Evolutionary conservation across 805 yeast species (phyloP).

Genomic region (Starmerella vaccinii): DNA sequence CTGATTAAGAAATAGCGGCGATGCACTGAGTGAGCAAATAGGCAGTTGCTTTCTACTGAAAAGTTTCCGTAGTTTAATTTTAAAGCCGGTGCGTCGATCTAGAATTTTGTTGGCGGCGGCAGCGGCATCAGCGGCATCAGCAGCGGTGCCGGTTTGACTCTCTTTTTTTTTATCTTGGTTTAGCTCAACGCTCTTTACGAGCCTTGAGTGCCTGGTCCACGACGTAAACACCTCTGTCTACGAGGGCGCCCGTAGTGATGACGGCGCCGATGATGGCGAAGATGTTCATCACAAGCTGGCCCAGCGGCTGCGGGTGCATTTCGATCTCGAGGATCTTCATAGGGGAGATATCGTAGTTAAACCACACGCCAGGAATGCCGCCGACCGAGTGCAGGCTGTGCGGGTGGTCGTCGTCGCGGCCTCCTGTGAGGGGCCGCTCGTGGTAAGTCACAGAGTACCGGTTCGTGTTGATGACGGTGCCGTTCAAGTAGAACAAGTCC

Average conservation of each 20-base stretch:
- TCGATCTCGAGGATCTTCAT: conserved; percentile 81
- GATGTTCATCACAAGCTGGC: conserved; percentile 34
- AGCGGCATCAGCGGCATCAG: too few species aligned
- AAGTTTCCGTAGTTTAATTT: too few species aligned
- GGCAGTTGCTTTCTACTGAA: too few species aligned
- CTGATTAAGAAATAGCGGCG: too few species aligned
- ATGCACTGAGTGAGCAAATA: too few species aligned
- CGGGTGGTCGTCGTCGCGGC: conserved; percentile 84
- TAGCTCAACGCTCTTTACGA: conserved; percentile 18
- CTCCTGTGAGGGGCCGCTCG: conserved; percentile 76
- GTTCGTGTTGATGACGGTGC: conserved; percentile 56
- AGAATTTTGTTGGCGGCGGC: too few species aligned
- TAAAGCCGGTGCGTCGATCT: too few species aligned
- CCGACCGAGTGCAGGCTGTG: conserved; percentile 63
- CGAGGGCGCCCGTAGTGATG: conserved; percentile 77
- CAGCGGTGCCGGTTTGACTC: too few species aligned
- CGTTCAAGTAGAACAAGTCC: conserved; percentile 59
- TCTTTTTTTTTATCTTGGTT: too few species aligned
- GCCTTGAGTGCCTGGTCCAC: conserved; percentile 54
- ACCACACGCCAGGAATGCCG: conserved; percentile 82
- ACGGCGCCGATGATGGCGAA: conserved; percentile 90
- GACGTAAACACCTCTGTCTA: conserved; percentile 81
- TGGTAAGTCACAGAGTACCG: conserved; percentile 85
- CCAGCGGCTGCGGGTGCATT: conserved; percentile 33
- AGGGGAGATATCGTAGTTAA: conserved; percentile 86